phyloP scores from a whole-genome alignment of 129 eudicot species.

The Chrysanthemum lavandulifolium region DNA sequence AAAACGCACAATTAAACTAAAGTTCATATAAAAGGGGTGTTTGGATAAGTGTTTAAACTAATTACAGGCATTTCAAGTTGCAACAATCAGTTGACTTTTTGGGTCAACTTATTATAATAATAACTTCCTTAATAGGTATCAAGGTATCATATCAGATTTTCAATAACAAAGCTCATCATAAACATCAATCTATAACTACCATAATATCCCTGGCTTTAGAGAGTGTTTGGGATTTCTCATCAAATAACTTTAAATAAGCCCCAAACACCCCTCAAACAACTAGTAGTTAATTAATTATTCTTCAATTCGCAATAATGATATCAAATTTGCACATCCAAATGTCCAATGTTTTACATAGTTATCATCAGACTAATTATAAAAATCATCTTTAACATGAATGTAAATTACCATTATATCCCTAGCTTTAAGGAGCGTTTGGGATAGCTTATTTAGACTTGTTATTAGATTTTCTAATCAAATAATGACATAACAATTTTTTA shows the following conservation, averaged over 20 bases:
- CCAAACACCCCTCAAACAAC: no score
- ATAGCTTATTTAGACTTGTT: no score
- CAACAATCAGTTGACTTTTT: background rate
- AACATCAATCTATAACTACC: background rate
- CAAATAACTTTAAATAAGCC: no score
- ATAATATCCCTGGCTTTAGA: background rate
- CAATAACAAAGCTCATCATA: background rate
- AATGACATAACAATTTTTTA: no score
- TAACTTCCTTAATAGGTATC: background rate
- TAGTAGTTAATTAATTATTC: background rate
- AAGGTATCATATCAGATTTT: background rate
- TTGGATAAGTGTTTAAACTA: background rate
- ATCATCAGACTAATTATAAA: no score
- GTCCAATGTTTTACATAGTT: background rate
- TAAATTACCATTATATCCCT: background rate
- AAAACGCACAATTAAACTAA: background rate
- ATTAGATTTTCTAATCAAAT: no score
- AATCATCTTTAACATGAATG: no score
- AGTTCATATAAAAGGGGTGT: constrained; percentile 11
- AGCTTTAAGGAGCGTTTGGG: no score
- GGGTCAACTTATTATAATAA: background rate
- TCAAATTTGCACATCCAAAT: background rate
- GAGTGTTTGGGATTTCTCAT: no score
- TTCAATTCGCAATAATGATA: background rate
- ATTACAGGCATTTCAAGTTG: background rate